Percentiles rank a stretch among this genome's conserved stretches.
Evolutionary conservation across 768 basidiomycete species (phyloP).

Genomic region (Phanerodontia chrysosporium): DNA sequence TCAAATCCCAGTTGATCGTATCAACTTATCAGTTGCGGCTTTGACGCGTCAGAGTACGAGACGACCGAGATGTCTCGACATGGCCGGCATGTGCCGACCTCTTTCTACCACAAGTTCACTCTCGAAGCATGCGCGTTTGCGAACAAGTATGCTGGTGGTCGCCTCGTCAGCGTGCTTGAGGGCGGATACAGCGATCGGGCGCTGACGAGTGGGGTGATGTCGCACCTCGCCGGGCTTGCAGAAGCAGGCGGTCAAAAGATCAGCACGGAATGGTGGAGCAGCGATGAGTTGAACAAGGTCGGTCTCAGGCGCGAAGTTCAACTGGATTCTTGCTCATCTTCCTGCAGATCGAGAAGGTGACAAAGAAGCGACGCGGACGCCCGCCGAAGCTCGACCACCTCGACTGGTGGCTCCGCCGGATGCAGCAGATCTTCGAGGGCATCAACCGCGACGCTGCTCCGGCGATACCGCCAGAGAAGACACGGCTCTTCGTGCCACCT

Average conservation of each 20-base stretch:
- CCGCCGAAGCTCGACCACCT: constrained; percentile 29
- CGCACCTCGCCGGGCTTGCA: constrained; percentile 70
- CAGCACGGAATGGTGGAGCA: constrained; percentile 54
- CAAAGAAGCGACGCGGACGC: constrained; percentile 54
- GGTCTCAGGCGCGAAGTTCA: background rate
- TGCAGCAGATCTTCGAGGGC: constrained; percentile 44
- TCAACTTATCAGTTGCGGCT: constrained; percentile 62
- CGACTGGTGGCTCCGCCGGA: constrained; percentile 58
- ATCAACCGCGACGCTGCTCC: constrained; percentile 24
- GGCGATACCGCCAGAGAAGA: background rate
- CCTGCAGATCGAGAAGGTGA: constrained; percentile 56
- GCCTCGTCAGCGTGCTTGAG: constrained; percentile 85
- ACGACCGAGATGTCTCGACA: constrained; percentile 89
- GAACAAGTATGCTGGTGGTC: constrained; percentile 58
- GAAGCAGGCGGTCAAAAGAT: constrained; percentile 25
- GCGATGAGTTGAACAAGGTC: constrained; percentile 57
- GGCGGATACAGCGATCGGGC: constrained; percentile 94
- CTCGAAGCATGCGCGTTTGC: constrained; percentile 65
- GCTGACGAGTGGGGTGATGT: constrained; percentile 76
- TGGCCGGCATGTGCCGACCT: constrained; percentile 76
- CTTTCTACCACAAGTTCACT: constrained; percentile 83
- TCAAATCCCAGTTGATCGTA: background rate
- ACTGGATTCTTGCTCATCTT: background rate
- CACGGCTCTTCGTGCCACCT: background rate
- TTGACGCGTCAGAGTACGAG: constrained; percentile 94